Conservation (phyloP, 2,329 filamentous ascomycete genomes). For the Aspergillus flavus region DNA sequence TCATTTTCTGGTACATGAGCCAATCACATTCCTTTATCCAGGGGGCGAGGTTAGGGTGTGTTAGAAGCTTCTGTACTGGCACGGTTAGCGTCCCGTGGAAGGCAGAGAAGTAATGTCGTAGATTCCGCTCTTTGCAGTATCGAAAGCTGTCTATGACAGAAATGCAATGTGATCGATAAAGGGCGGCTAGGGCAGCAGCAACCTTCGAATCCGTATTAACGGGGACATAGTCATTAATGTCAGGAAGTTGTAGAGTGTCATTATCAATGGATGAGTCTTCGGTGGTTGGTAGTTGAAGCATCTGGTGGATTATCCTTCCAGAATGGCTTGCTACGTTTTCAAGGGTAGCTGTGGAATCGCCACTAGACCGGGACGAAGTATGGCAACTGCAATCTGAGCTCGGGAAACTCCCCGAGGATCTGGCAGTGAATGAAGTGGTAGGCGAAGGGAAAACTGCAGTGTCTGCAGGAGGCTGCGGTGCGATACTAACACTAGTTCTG, state of each 20-base stretch:
- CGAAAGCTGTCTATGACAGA: slow-evolving; percentile 94
- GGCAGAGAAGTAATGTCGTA: slow-evolving; percentile 91
- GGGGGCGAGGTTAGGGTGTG: slow-evolving; percentile 74
- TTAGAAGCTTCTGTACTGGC: slow-evolving; percentile 90
- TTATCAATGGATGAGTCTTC: slow-evolving; percentile 56
- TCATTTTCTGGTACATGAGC: slow-evolving; percentile 95
- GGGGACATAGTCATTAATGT: slow-evolving; percentile 80
- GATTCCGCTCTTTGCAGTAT: slow-evolving; percentile 94
- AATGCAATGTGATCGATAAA: slow-evolving; percentile 94
- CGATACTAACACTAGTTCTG: slow-evolving; percentile 28
- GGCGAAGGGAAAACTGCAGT: slow-evolving; percentile 45
- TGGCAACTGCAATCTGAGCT: slow-evolving; percentile 34
- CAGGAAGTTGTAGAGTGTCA: slow-evolving; percentile 77
- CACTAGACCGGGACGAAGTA: slow-evolving; percentile 25
- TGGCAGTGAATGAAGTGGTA: slow-evolving; percentile 39
- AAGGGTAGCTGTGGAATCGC: slow-evolving; percentile 36
- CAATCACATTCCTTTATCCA: slow-evolving; percentile 98
- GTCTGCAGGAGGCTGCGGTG: slow-evolving; percentile 38
- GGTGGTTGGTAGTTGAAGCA: slow-evolving; percentile 41
- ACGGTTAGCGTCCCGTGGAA: slow-evolving; percentile 97
- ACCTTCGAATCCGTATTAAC: slow-evolving; percentile 81
- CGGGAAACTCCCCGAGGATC: slow-evolving; percentile 28
- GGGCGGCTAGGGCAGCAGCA: slow-evolving; percentile 78
- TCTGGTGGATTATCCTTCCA: slow-evolving; percentile 42
- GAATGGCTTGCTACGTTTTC: slow-evolving; percentile 42